phyloP scores from a whole-genome alignment of 352 stramenopile genomes.

The Pythium sp. region DNA sequence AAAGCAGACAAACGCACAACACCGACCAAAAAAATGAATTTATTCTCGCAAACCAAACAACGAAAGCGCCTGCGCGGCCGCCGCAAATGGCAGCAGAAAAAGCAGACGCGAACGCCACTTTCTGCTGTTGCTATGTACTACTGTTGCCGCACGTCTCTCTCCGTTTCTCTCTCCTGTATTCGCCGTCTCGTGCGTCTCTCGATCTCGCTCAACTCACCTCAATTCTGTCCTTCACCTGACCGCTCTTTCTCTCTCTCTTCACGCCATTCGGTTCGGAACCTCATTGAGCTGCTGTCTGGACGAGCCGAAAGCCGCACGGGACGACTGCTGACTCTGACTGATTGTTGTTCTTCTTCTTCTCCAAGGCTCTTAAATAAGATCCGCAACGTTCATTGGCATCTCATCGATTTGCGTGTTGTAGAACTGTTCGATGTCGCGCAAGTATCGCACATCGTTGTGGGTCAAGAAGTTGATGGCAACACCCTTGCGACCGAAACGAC shows the following conservation, averaged over 20 bases:
- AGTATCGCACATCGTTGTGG: constrained; percentile 97
- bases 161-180: constrained; percentile 8
- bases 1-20: neutral
- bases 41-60: constrained; percentile 22
- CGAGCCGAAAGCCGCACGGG: neutral
- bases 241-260: constrained; percentile 18
- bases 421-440: constrained; percentile 99
- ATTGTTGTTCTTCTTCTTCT: constrained; percentile 29
- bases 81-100: neutral
- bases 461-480: constrained; percentile 99
- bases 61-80: neutral
- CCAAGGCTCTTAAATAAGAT: constrained; percentile 95
- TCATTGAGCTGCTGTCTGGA: constrained; percentile 1
- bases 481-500: constrained; percentile 99
- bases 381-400: constrained; percentile 99
- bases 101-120: neutral
- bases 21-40: constrained; percentile 23
- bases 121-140: neutral
- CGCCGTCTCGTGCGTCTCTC: constrained; percentile 10
- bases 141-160: neutral
- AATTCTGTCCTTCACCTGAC: neutral
- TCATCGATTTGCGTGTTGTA: constrained; percentile 99
- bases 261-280: neutral
- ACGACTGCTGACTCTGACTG: constrained; percentile 33
- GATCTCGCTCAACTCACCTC: constrained; percentile 14